Percentiles rank a stretch among this genome's conserved stretches.
Evolutionary conservation across 352 stramenopile species (phyloP).

Genomic region (Pythium apleroticum): DNA sequence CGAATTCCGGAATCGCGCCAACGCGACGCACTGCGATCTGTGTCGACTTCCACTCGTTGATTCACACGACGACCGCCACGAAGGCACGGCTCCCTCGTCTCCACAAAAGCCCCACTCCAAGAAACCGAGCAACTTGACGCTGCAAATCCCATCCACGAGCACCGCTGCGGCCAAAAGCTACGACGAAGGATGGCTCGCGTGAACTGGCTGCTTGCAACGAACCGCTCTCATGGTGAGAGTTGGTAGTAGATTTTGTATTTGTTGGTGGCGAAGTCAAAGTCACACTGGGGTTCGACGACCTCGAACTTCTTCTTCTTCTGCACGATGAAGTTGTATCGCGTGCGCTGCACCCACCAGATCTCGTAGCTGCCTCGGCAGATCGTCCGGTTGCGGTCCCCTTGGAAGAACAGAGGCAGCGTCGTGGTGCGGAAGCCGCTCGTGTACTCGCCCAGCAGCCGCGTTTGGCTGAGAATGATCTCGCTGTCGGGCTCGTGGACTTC

Average conservation of each 20-base stretch:
- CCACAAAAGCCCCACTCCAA: conserved; percentile 6
- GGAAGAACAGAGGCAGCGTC: conserved; percentile 69
- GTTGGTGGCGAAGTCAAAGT: conserved; percentile 81
- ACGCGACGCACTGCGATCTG: conserved; percentile 49
- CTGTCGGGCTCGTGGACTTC: conserved; percentile 73
- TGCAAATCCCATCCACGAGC: conserved; percentile 8
- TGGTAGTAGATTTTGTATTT: conserved; percentile 75
- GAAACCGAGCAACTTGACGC: conserved; percentile 14
- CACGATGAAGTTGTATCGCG: conserved; percentile 77
- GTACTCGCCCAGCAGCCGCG: conserved; percentile 66
- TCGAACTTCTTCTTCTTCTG: conserved; percentile 80
- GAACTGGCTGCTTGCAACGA: neutral
- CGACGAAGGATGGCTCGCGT: conserved; percentile 39
- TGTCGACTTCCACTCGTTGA: conserved; percentile 41
- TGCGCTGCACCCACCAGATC: conserved; percentile 88
- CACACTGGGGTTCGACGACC: conserved; percentile 59
- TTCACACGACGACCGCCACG: neutral
- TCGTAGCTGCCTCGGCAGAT: conserved; percentile 78
- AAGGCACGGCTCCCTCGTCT: neutral
- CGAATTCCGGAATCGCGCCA: conserved; percentile 59
- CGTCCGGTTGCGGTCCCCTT: conserved; percentile 55
- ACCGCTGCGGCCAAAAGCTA: conserved; percentile 18
- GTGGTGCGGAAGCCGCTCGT: conserved; percentile 73
- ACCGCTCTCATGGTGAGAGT: neutral
- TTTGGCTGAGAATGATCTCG: conserved; percentile 73